Conservation (phyloP, 2,329 filamentous ascomycete species). For the Exophiala sp. region DNA sequence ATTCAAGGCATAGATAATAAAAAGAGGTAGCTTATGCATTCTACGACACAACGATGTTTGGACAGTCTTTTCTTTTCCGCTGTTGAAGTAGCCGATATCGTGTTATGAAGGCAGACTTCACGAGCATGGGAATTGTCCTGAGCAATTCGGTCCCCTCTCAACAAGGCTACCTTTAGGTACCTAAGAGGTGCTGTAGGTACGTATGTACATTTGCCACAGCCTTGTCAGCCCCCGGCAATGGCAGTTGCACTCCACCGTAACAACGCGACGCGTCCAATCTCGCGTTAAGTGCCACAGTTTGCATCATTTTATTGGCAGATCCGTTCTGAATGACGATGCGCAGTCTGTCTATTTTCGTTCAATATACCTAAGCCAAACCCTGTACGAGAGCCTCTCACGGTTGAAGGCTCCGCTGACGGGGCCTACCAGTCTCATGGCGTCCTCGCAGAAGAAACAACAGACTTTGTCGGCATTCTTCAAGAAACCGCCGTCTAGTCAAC, state of each 20-base stretch:
- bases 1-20: neutral
- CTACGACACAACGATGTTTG: neutral
- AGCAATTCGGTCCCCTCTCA: too few relatives aligned
- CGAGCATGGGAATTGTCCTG: too few relatives aligned
- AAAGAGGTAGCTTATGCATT: neutral
- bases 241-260: neutral
- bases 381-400: neutral
- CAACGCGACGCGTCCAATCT: neutral
- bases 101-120: too few relatives aligned
- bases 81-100: too few relatives aligned
- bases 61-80: too few relatives aligned
- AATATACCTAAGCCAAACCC: neutral
- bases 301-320: neutral
- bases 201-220: too few relatives aligned
- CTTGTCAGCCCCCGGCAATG: neutral
- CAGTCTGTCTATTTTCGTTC: neutral
- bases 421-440: conserved; percentile 12
- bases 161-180: too few relatives aligned
- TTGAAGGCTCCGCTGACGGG: neutral
- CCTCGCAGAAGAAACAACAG: conserved; percentile 44
- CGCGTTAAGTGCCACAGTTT: neutral
- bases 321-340: neutral
- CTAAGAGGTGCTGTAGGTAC: too few relatives aligned
- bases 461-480: conserved; percentile 32
- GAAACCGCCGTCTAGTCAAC: conserved; percentile 10